Evolutionary conservation across 2,329 filamentous ascomycete species (phyloP), one percentile per base, ranked within the genome.

Genomic region (Orbilia ellipsospora): DNA sequence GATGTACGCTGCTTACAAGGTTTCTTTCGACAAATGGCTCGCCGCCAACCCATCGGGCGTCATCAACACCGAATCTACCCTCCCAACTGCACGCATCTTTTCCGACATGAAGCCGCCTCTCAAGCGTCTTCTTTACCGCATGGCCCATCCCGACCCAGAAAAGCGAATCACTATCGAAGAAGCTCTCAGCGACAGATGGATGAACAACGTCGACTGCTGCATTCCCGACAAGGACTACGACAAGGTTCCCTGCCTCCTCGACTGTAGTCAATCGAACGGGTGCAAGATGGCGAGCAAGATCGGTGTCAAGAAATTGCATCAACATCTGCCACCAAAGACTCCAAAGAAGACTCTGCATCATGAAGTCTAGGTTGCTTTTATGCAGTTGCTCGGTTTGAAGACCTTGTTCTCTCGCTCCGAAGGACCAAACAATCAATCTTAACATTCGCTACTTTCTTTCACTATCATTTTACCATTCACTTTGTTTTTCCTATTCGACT

Each of bases 131-230:
- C 83, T 96, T 10, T 83, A 95, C 60, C 89, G 88, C 81, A 96
- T 97, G 93, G 86, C 96, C 36, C 89, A 96, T 81, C 92, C 93
- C 0, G 84, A 93, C 78, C 92, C 93, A 0, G 82, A 83, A 6
- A 88, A 88, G 80, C 90, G 93, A 50, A 88, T 90, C 78, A 87
- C 86, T 28, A 91, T 95, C 60, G 83, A 86, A 5, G 88, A 92
- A 0, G 88, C 92, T 0, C 83, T 93, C 64, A 88, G 86, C 77
- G 88, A 91, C 79, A 85, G 89, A n/a, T 93, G 89, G 86, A 84
- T 95, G 79, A 90, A 88, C 83, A 87, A 86, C 62, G 87, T 93
- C 48, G 91, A 94, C 79, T 95, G 92, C 83, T 96, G 92, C 81
- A 90, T 92, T 79, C 83, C 89, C 3, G 91, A 94, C 79, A 87